Evolutionary conservation across 1,139 yeast species (phyloP).

Genomic region (Lipomyces yarrowii): DNA sequence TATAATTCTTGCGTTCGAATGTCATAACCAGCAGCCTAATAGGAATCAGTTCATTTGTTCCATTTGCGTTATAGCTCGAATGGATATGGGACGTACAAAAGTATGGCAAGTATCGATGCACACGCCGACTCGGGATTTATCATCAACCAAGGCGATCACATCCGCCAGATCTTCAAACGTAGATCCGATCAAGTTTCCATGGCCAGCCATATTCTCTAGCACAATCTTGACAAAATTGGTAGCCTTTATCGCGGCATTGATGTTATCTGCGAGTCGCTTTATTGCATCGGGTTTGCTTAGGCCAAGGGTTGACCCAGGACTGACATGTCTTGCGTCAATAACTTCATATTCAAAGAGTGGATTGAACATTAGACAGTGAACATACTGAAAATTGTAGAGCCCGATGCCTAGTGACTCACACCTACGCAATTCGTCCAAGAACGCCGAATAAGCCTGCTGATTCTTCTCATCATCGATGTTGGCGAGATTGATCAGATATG

Average conservation of each 20-base stretch:
- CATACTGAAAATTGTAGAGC: slow-evolving; percentile 74
- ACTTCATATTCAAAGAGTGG: not conserved
- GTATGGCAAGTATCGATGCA: slow-evolving; percentile 96
- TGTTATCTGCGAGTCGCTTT: slow-evolving; percentile 67
- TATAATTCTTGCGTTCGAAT: slow-evolving; percentile 60
- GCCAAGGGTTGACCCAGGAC: slow-evolving; percentile 85
- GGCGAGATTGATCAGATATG: slow-evolving; percentile 88
- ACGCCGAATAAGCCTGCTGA: slow-evolving; percentile 72
- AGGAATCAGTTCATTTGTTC: not conserved
- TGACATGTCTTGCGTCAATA: slow-evolving; percentile 1
- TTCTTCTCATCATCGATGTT: slow-evolving; percentile 85
- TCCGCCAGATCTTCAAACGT: slow-evolving; percentile 70
- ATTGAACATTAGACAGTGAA: not conserved
- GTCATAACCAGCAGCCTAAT: slow-evolving; percentile 82
- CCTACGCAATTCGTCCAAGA: slow-evolving; percentile 80
- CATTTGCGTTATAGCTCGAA: not conserved
- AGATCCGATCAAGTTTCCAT: slow-evolving; percentile 87
- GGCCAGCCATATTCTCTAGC: slow-evolving; percentile 97
- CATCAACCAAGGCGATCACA: slow-evolving; percentile 74
- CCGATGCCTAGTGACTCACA: slow-evolving; percentile 88
- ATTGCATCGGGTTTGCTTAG: slow-evolving; percentile 69
- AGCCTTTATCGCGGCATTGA: slow-evolving; percentile 72
- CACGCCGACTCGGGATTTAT: slow-evolving; percentile 84
- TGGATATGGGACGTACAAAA: slow-evolving; percentile 49
- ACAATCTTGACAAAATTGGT: slow-evolving; percentile 84